Evolutionary conservation across 805 yeast genomes (phyloP).

Genomic region (Candida loeiensis): DNA sequence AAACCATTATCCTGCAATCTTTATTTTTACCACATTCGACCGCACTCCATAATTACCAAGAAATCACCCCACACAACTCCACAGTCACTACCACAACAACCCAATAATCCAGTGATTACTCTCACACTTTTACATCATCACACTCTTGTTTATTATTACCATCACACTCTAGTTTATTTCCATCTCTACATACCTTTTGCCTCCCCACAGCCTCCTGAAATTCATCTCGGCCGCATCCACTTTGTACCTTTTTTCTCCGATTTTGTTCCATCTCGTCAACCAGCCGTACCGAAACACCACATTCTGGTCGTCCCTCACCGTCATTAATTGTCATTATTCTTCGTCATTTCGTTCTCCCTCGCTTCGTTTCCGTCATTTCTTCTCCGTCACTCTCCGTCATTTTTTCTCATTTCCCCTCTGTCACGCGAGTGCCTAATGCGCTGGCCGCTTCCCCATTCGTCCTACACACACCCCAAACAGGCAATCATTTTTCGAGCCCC

Average conservation of each 20-base stretch:
- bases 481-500: neutral
- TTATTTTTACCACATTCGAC: no score
- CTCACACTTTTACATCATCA: neutral
- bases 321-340: no score
- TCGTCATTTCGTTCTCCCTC: neutral
- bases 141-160: neutral
- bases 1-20: no score
- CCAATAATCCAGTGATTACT: no score
- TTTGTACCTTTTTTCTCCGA: neutral
- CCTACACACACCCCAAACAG: neutral
- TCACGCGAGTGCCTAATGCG: neutral
- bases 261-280: neutral
- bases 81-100: no score
- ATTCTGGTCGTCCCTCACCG: no score
- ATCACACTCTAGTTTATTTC: no score
- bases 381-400: no score
- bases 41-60: no score
- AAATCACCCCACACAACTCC: no score
- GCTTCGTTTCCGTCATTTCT: no score
- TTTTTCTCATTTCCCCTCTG: no score
- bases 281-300: slow-evolving; percentile 2
- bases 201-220: neutral
- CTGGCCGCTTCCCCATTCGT: neutral
- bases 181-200: neutral
- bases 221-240: neutral